Conservation (phyloP, 768 basidiomycete species). For the Mycena kentingensis region DNA sequence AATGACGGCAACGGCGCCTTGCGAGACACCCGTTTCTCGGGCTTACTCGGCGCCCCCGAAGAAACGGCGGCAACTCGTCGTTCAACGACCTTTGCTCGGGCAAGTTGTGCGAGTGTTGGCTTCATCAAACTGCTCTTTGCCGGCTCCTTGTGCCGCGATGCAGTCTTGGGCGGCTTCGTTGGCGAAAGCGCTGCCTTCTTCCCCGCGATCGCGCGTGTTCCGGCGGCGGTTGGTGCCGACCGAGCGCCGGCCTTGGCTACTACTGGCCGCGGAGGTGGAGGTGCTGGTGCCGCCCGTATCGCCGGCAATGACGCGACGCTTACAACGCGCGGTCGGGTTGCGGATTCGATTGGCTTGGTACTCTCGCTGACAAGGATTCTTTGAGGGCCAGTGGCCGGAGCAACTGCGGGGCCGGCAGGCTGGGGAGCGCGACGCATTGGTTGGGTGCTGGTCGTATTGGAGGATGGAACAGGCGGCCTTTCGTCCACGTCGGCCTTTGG, state of each 20-base stretch:
- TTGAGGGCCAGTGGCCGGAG: too few species aligned
- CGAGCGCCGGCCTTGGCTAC: background rate
- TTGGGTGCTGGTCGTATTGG: background rate
- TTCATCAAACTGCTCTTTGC: slow-evolving; percentile 12
- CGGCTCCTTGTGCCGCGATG: slow-evolving; percentile 11
- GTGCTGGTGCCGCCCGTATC: background rate
- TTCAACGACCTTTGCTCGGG: slow-evolving; percentile 18
- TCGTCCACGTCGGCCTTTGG: slow-evolving; percentile 1
- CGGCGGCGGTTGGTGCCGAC: background rate
- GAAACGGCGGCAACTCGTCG: slow-evolving; percentile 16
- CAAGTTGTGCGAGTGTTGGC: slow-evolving; percentile 19
- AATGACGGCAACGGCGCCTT: slow-evolving; percentile 3
- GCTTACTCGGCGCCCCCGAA: background rate
- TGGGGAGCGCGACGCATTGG: slow-evolving; percentile 6
- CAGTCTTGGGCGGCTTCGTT: background rate
- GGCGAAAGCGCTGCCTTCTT: slow-evolving; percentile 3
- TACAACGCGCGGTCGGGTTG: too few species aligned
- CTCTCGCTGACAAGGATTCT: too few species aligned
- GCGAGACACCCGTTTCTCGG: slow-evolving; percentile 7
- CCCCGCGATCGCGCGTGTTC: background rate
- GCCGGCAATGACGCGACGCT: too few species aligned
- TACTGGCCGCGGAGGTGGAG: background rate
- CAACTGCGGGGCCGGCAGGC: background rate
- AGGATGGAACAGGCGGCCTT: slow-evolving; percentile 8
- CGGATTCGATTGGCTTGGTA: too few species aligned